phyloP scores from a whole-genome alignment of 169 alveolate species.

The Plasmodium cynomolgi region DNA sequence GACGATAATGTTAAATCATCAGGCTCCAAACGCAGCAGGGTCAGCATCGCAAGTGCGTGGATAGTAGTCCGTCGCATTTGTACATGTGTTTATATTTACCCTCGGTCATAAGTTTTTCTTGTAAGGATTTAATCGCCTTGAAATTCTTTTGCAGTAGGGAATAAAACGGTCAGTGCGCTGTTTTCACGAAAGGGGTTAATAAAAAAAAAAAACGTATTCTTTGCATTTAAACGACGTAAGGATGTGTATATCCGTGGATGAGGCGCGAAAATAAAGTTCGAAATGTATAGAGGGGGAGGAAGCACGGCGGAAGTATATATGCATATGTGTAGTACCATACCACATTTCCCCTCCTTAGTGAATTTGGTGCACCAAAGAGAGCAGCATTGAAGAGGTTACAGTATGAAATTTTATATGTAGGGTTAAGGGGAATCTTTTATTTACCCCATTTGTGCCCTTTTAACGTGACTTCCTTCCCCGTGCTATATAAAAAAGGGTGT shows the following conservation, averaged over 20 bases:
- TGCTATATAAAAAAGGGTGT: background rate
- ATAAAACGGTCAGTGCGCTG: background rate
- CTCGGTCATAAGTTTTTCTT: background rate
- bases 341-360: background rate
- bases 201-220: background rate
- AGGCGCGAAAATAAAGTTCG: background rate
- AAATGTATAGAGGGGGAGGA: background rate
- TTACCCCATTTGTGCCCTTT: background rate
- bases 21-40: background rate
- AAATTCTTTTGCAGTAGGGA: background rate
- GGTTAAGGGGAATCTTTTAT: background rate
- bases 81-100: background rate
- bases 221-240: background rate
- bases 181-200: background rate
- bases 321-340: background rate
- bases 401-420: background rate
- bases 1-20: background rate
- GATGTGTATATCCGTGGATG: background rate
- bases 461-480: background rate
- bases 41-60: background rate
- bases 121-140: background rate
- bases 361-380: background rate
- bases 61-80: background rate
- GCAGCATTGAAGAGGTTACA: background rate
- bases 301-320: background rate